Percentiles rank a stretch among this genome's conserved stretches.
Evolutionary conservation across 1,284 basidiomycete species (phyloP).

Genomic region (Pseudozyma sp.): DNA sequence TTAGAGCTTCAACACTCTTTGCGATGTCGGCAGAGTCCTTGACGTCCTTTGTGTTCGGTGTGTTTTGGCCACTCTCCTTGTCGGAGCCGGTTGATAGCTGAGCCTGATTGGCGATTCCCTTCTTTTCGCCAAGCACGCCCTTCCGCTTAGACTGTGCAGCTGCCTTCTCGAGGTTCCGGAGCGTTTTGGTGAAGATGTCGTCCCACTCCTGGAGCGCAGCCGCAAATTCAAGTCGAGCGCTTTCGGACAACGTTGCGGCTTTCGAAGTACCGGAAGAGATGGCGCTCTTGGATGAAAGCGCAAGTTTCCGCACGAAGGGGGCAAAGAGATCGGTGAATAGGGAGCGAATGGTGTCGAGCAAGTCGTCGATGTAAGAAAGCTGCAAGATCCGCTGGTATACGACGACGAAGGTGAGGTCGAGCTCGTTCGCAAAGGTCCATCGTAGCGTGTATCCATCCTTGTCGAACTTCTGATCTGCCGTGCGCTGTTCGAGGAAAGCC

Average conservation of each 20-base stretch:
- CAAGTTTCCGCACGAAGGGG: conserved; percentile 49
- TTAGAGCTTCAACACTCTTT: conserved; percentile 89
- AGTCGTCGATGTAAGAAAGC: conserved; percentile 90
- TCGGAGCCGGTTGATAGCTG: conserved; percentile 35
- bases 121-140: conserved; percentile 48
- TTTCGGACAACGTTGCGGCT: conserved; percentile 44
- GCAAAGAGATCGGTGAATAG: conserved; percentile 60
- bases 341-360: conserved; percentile 69
- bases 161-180: conserved; percentile 80
- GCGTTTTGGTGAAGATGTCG: conserved; percentile 79
- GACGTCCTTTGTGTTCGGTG: conserved; percentile 62
- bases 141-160: conserved; percentile 71
- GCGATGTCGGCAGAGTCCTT: conserved; percentile 89
- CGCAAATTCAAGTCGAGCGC: conserved; percentile 73
- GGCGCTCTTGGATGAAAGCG: conserved; percentile 81
- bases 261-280: conserved; percentile 80
- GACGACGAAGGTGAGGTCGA: conserved; percentile 64
- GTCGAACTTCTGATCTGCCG: conserved; percentile 58
- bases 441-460: conserved; percentile 63
- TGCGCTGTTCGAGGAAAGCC: conserved; percentile 65
- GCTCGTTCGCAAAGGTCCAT: conserved; percentile 65
- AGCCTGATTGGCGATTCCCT: conserved; percentile 31
- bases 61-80: conserved; percentile 44
- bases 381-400: conserved; percentile 97
- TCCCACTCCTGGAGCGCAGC: conserved; percentile 85